Percentiles rank a stretch among this genome's conserved stretches.
Conservation (phyloP, 2,329 filamentous ascomycete species). For the Botrytis cinerea region DNA sequence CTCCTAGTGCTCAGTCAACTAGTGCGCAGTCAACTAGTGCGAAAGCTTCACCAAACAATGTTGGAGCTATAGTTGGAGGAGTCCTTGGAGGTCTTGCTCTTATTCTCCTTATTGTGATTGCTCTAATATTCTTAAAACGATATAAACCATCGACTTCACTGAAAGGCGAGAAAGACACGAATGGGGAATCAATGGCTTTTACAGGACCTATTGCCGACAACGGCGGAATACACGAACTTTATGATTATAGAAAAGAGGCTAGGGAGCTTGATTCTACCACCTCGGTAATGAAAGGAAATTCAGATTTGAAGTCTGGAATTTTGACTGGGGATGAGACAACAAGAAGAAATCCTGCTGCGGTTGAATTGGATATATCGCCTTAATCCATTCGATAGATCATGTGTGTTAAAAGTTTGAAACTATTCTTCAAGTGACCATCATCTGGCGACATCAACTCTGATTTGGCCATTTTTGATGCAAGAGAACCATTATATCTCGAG, state of each 20-base stretch:
- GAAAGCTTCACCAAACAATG: not conserved
- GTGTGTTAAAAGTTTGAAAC: not conserved
- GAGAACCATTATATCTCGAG: not conserved
- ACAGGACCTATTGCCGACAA: not conserved
- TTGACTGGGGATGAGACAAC: not conserved
- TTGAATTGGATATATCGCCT: not conserved
- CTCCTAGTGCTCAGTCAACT: not conserved
- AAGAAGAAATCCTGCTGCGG: not conserved
- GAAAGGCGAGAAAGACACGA: not conserved
- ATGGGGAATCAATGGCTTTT: not conserved
- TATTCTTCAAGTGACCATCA: not conserved
- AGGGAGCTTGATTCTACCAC: not conserved
- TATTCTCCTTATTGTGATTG: not conserved
- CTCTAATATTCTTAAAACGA: not conserved
- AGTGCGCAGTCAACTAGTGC: not conserved
- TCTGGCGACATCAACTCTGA: not conserved
- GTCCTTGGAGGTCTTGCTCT: constrained; percentile 1
- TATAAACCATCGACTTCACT: not conserved
- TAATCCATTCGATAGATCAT: not conserved
- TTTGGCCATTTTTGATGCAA: not conserved
- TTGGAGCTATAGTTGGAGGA: constrained; percentile 7
- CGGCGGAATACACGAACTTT: not conserved
- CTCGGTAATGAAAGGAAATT: not conserved
- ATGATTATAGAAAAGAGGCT: not conserved
- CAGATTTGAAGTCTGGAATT: not conserved